Evolutionary conservation across 805 yeast genomes (phyloP).

Genomic region (Ogataea pignaliae): DNA sequence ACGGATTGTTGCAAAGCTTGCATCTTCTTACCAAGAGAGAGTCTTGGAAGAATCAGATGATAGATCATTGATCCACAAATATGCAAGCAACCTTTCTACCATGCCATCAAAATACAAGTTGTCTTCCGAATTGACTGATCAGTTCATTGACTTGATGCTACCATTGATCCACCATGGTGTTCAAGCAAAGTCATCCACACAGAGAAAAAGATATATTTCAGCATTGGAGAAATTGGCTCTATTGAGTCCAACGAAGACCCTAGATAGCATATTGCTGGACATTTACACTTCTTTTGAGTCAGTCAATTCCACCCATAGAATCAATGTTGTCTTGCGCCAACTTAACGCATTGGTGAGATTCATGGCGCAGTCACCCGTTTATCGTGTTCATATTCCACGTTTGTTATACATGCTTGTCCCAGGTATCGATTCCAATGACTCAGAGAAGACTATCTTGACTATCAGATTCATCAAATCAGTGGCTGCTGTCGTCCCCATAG

Average conservation of each 20-base stretch:
- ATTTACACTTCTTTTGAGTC: constrained; percentile 68
- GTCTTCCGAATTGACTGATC: constrained; percentile 15
- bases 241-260: constrained; percentile 49
- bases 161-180: constrained; percentile 63
- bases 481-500: constrained; percentile 68
- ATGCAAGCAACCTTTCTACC: constrained; percentile 19
- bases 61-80: constrained; percentile 16
- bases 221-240: constrained; percentile 62
- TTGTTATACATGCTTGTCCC: constrained; percentile 65
- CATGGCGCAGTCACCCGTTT: constrained; percentile 58
- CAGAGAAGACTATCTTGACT: constrained; percentile 64
- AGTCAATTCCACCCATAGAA: constrained; percentile 74
- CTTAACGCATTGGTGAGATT: constrained; percentile 62
- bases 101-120: constrained; percentile 24
- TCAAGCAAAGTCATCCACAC: constrained; percentile 64
- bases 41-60: constrained; percentile 44
- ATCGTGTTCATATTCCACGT: constrained; percentile 74
- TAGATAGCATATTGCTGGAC: constrained; percentile 58
- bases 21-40: constrained; percentile 58
- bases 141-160: constrained; percentile 37
- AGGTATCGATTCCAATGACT: constrained; percentile 87
- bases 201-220: constrained; percentile 53
- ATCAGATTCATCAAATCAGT: constrained; percentile 65
- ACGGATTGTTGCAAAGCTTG: constrained; percentile 55
- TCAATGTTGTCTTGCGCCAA: constrained; percentile 65